Percentiles rank a stretch among this genome's conserved stretches.
phyloP scores from a whole-genome alignment of 441 rosid genomes.

The Populus hybrid region DNA sequence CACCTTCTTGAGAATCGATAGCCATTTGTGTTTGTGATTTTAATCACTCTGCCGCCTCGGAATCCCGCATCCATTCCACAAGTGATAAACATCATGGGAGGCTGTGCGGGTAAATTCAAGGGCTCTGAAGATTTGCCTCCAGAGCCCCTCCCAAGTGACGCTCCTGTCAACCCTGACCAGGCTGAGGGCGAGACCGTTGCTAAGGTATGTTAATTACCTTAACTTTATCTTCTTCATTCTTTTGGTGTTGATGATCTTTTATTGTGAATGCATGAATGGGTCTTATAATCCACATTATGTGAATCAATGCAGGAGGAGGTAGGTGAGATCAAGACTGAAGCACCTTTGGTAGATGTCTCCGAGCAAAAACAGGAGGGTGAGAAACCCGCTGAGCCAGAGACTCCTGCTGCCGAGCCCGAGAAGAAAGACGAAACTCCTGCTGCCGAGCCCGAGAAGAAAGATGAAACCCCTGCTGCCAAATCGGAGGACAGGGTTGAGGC shows the following conservation, averaged over 20 bases:
- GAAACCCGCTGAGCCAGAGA: conserved; percentile 16
- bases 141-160: conserved; percentile 27
- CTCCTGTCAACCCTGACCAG: conserved; percentile 24
- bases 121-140: neutral
- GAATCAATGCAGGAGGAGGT: conserved; percentile 29
- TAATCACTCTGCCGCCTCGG: neutral
- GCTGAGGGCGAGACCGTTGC: conserved; percentile 4
- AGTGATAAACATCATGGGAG: neutral
- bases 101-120: conserved; percentile 3
- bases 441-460: conserved; percentile 3
- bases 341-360: conserved; percentile 31
- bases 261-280: neutral
- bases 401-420: conserved; percentile 13
- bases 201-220: neutral
- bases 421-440: conserved; percentile 8
- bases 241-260: neutral
- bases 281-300: neutral
- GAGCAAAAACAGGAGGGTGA: conserved; percentile 25
- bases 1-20: neutral
- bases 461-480: neutral
- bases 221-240: neutral
- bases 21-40: neutral
- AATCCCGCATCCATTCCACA: neutral
- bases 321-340: conserved; percentile 31
- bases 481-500: conserved; percentile 22